These are phyloP conservation scores for Marchantia polymorpha DNA, from an alignment of 225 moss, liverwort and hornwort species.

Conservation along the genomic window DNA sequence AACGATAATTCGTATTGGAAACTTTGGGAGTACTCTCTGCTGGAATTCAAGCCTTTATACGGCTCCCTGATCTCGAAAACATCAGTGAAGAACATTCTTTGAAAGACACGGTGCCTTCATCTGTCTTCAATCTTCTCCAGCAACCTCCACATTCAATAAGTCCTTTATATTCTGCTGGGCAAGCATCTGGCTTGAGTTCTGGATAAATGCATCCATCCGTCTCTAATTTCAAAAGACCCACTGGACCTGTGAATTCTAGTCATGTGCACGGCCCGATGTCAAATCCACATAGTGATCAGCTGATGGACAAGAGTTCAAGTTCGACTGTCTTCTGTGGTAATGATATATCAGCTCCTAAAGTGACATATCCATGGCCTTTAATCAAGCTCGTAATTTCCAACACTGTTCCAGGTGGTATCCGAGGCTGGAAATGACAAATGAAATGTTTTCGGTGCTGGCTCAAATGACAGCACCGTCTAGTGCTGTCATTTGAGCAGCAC, in stretches of 20 bases:
- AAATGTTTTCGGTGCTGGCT: too few relatives aligned
- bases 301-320: background rate
- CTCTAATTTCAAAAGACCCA: conserved; percentile 23
- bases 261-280: background rate
- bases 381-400: conserved; percentile 8
- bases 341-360: background rate
- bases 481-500: too few relatives aligned
- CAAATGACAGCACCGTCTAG: too few relatives aligned
- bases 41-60: background rate
- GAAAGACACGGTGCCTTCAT: conserved; percentile 23
- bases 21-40: background rate
- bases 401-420: background rate
- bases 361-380: conserved; percentile 2
- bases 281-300: conserved; percentile 5
- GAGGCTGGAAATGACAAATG: too few relatives aligned
- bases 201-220: conserved; percentile 38
- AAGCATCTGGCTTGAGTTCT: conserved; percentile 43
- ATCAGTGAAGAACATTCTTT: background rate
- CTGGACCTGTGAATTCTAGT: conserved; percentile 28
- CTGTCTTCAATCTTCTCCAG: conserved; percentile 68
- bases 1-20: background rate
- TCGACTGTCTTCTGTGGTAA: background rate
- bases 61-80: background rate
- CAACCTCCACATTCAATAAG: too few relatives aligned
- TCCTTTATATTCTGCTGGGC: background rate